A percentile compares a stretch with the other conserved stretches of the same genome.
Conservation (phyloP, 1,139 yeast species). For the Debaryomyces psychrophilus region DNA sequence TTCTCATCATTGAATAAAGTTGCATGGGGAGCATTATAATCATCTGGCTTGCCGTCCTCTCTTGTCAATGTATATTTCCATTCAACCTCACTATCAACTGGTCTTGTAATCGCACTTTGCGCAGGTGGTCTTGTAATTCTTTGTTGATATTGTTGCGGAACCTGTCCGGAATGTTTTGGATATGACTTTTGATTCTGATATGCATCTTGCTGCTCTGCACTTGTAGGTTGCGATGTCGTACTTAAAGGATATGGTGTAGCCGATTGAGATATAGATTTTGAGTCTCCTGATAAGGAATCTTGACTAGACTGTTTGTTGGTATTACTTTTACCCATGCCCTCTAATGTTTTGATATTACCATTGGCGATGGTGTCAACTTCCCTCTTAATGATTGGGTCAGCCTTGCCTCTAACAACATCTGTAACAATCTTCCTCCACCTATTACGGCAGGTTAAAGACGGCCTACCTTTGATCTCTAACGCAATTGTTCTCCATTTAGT, state of each 20-base stretch:
- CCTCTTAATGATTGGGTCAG: conserved; percentile 37
- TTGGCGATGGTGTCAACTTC: conserved; percentile 42
- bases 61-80: conserved; percentile 37
- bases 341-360: conserved; percentile 17
- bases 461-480: conserved; percentile 70
- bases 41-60: conserved; percentile 16
- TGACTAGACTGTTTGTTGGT: not conserved
- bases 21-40: conserved; percentile 21
- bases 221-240: conserved; percentile 2
- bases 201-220: not conserved
- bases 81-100: conserved; percentile 24
- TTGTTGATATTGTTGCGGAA: not conserved
- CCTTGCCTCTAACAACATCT: conserved; percentile 67
- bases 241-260: conserved; percentile 4
- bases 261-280: conserved; percentile 5
- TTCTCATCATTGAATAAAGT: conserved; percentile 33
- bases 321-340: conserved; percentile 4
- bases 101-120: conserved; percentile 14
- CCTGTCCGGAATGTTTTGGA: not conserved
- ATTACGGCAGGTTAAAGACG: conserved; percentile 87
- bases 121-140: conserved; percentile 5
- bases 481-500: conserved; percentile 91
- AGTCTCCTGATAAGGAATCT: not conserved
- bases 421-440: conserved; percentile 89
- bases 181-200: not conserved